These are phyloP conservation scores for Aspergillaceae sp. DNA, from an alignment of 2,329 filamentous ascomycete genomes.

Conservation along the genomic window DNA sequence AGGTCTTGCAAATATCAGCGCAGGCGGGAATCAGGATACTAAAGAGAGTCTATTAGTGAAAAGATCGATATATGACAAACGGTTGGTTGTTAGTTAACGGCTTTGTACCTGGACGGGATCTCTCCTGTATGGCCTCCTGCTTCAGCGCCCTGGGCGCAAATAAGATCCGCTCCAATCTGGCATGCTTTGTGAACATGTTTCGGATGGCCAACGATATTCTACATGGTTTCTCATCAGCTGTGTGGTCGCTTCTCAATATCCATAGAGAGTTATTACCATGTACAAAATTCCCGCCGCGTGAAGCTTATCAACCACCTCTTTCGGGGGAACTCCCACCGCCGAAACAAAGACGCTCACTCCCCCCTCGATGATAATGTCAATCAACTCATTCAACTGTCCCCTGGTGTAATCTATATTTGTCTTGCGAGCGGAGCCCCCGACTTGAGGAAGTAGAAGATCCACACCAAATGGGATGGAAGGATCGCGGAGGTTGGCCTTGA, in stretches of 20 bases:
- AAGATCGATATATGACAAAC: too few relatives aligned
- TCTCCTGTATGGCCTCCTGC: not conserved
- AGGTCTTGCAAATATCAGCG: not conserved
- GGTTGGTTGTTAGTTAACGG: too few relatives aligned
- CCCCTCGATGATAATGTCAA: not conserved
- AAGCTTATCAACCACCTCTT: not conserved
- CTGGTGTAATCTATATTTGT: constrained; percentile 1
- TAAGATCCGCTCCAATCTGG: not conserved
- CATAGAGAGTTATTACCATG: not conserved
- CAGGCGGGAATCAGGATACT: not conserved
- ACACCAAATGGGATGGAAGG: constrained; percentile 17
- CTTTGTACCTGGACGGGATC: not conserved
- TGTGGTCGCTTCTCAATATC: too few relatives aligned
- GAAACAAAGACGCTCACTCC: not conserved
- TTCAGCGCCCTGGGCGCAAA: not conserved
- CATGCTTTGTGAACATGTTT: constrained; percentile 1
- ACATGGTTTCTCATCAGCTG: not conserved
- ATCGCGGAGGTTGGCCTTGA: constrained; percentile 11
- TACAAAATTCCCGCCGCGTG: not conserved
- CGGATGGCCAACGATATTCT: constrained; percentile 1
- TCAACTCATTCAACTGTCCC: not conserved
- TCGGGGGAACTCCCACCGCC: not conserved
- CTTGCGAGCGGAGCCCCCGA: not conserved
- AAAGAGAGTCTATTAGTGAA: too few relatives aligned
- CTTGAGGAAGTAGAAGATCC: constrained; percentile 61